Evolutionary conservation across 176 grass and related monocot species (phyloP), one percentile per base, ranked within the genome.

Genomic region (Triticum urartu): DNA sequence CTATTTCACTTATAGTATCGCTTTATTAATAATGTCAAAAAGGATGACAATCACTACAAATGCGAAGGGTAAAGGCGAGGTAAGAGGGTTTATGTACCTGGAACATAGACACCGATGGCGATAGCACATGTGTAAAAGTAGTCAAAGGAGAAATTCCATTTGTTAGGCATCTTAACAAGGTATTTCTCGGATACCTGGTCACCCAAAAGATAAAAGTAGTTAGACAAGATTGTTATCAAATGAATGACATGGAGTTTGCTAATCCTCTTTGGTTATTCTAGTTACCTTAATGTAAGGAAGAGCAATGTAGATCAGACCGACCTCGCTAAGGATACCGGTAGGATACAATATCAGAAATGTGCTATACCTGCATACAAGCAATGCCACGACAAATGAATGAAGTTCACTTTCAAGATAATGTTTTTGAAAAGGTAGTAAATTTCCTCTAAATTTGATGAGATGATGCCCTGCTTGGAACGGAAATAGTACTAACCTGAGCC

Each of bases 81-180:
- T 13, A 15, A 0, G 25, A 61, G 36, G n/a, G 3, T 2, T 59
- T 59, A 59, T 21, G 18, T 54, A 90, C 93, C 88, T 79, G 93
- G 93, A 9, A 95, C 59, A 26, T 95, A 95, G 17, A 86, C 28
- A 24, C 26, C 34, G 0, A 95, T 34, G 25, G 87, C 80, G 30
- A 88, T 77, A 45, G 81, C 48, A 59, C 79, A 92, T 32, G 76
- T 42, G 21, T 86, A 95, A 0, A 34, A 43, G 62, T 87, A 95
- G 47, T 95, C 88, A 1, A 91, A 95, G 1, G 93, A 95, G 25
- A 84, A 93, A 42, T 93, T 95, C 88, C 88, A 93, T 50, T 83
- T 92, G 38, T 93, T 95, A 2, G 93, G 91, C 91, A 95, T 87
- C 69, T 86, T 87, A 22, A 93, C 11, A 58, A 86, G 86, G 28